Evolutionary conservation across 139 green algal species (phyloP).

Genomic region (Micractinium sp.): DNA sequence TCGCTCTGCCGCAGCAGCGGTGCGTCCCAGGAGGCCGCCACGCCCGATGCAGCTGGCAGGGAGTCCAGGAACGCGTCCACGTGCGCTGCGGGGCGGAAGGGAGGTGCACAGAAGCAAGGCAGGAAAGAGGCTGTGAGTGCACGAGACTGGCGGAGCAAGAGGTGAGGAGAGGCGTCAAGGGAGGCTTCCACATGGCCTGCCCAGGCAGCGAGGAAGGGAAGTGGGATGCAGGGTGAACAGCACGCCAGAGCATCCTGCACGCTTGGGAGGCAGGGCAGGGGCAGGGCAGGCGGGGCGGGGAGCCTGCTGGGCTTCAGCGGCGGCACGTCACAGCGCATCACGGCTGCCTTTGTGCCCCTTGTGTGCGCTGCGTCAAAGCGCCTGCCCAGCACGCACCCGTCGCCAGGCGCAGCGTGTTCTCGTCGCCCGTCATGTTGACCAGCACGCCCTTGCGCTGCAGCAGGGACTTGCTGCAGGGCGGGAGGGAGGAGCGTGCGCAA

Average conservation of each 20-base stretch:
- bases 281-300: no score
- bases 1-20: constrained; percentile 80
- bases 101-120: neutral
- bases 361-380: no score
- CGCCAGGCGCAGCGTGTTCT: constrained; percentile 68
- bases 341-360: no score
- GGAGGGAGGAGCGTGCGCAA: neutral
- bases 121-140: neutral
- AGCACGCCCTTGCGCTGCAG: constrained; percentile 81
- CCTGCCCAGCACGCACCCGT: neutral
- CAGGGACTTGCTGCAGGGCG: constrained; percentile 59
- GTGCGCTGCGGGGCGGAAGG: neutral
- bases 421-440: constrained; percentile 97
- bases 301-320: no score
- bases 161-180: neutral
- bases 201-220: no score
- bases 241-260: no score
- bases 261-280: no score
- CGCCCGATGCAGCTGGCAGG: constrained; percentile 66
- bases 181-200: no score
- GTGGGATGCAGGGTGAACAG: no score
- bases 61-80: constrained; percentile 82
- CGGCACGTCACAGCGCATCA: no score
- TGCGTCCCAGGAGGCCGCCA: constrained; percentile 37
- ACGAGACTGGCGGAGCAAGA: no score